Conservation (phyloP, 1,139 yeast species). For the Candida sp. region DNA sequence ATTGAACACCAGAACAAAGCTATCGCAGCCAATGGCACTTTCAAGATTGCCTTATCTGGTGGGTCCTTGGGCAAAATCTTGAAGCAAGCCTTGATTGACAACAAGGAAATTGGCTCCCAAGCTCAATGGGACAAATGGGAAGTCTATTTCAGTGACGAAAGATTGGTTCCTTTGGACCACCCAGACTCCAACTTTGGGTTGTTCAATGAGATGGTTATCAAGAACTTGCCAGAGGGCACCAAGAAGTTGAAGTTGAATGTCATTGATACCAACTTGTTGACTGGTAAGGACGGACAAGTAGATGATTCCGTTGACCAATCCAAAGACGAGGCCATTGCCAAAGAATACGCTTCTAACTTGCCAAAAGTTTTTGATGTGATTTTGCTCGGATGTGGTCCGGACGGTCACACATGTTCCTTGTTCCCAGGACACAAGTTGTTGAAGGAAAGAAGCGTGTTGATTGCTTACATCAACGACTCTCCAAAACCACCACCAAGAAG, state of each 20-base stretch:
- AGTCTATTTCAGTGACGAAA: slow-evolving; percentile 73
- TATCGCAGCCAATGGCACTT: slow-evolving; percentile 41
- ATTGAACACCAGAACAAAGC: slow-evolving; percentile 59
- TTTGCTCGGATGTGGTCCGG: slow-evolving; percentile 79
- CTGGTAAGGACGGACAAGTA: slow-evolving; percentile 49
- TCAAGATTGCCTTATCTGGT: slow-evolving; percentile 86
- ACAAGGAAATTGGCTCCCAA: slow-evolving; percentile 45
- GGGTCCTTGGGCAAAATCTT: slow-evolving; percentile 87
- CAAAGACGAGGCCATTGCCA: slow-evolving; percentile 54
- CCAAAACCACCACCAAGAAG: slow-evolving; percentile 85
- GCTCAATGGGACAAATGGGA: slow-evolving; percentile 73
- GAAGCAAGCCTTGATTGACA: slow-evolving; percentile 69
- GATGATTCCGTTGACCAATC: slow-evolving; percentile 33
- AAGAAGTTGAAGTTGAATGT: slow-evolving; percentile 50
- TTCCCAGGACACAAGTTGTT: slow-evolving; percentile 64
- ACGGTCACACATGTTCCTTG: slow-evolving; percentile 80
- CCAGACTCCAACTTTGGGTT: slow-evolving; percentile 73
- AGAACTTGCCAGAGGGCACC: slow-evolving; percentile 34
- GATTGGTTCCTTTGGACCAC: slow-evolving; percentile 69
- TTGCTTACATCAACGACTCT: slow-evolving; percentile 57
- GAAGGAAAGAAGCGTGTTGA: slow-evolving; percentile 37
- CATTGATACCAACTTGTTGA: slow-evolving; percentile 51
- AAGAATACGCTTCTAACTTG: slow-evolving; percentile 39
- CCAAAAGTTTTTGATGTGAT: slow-evolving; percentile 60
- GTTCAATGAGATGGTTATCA: slow-evolving; percentile 60